Percentiles rank a stretch among this genome's conserved stretches.
phyloP scores from a whole-genome alignment of 2,329 filamentous ascomycete genomes.

The Dactylellina leptospora region DNA sequence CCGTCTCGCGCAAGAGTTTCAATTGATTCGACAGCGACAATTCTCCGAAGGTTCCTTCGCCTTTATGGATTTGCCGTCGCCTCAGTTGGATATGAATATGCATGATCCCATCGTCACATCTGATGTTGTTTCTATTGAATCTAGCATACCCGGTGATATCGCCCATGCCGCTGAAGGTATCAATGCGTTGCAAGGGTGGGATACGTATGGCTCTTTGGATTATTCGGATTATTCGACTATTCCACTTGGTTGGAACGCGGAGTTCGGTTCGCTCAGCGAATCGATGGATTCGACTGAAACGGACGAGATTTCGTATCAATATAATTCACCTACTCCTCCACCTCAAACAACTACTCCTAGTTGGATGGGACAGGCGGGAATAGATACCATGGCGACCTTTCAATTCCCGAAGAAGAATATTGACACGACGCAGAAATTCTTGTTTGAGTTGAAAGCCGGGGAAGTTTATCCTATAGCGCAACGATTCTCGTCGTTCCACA shows the following conservation, averaged over 20 bases:
- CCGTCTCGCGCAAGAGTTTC: conserved; percentile 17
- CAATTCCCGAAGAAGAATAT: conserved; percentile 1
- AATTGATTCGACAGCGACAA: conserved; percentile 2
- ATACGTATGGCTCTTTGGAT: not conserved
- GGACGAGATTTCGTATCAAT: not conserved
- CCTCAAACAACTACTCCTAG: not conserved
- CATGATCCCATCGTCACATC: not conserved
- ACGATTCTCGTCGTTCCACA: not conserved
- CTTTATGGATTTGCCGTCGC: not conserved
- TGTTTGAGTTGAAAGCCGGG: conserved; percentile 5
- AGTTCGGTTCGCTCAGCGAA: conserved; percentile 1
- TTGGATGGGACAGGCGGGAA: not conserved
- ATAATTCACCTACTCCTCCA: not conserved
- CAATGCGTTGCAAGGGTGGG: not conserved
- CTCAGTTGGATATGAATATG: not conserved
- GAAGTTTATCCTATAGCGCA: conserved; percentile 1
- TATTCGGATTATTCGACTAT: not conserved
- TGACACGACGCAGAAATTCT: not conserved
- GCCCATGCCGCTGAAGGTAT: not conserved
- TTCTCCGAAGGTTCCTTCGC: conserved; percentile 1
- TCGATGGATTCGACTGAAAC: conserved; percentile 10
- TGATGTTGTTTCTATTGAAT: not conserved
- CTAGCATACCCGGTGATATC: not conserved
- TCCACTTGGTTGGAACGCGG: conserved; percentile 1
- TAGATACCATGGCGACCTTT: conserved; percentile 2